A percentile compares a stretch with the other conserved stretches of the same genome.
Evolutionary conservation across 805 yeast species (phyloP).

Genomic region (Yarrowia porcina): DNA sequence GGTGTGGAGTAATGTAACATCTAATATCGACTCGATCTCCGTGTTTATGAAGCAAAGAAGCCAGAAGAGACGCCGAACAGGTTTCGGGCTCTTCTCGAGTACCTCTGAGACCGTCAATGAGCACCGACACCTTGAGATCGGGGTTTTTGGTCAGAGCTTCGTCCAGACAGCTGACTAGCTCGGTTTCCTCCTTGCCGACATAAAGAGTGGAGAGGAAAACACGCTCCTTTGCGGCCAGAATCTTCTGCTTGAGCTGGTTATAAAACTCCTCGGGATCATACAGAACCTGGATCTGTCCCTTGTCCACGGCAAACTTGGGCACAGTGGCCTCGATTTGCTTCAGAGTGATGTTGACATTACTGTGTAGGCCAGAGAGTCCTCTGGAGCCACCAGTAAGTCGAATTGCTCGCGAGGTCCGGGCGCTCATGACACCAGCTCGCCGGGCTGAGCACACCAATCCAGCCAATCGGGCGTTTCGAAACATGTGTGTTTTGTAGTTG

Average conservation of each 20-base stretch:
- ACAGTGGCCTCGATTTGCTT: slow-evolving; percentile 58
- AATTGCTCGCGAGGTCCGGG: background rate
- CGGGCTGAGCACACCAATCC: slow-evolving; percentile 4
- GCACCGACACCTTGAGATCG: slow-evolving; percentile 61
- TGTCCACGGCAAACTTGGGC: slow-evolving; percentile 61
- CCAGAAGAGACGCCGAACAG: slow-evolving; percentile 73
- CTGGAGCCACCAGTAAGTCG: slow-evolving; percentile 3
- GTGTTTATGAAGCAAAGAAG: slow-evolving; percentile 59
- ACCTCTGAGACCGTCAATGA: slow-evolving; percentile 86
- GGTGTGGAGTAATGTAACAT: slow-evolving; percentile 86
- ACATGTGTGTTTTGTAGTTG: background rate
- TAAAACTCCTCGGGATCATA: slow-evolving; percentile 73
- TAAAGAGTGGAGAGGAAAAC: slow-evolving; percentile 83
- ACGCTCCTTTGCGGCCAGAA: slow-evolving; percentile 56
- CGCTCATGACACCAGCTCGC: background rate
- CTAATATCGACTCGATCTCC: slow-evolving; percentile 68
- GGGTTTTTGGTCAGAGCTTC: slow-evolving; percentile 59
- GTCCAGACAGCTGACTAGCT: slow-evolving; percentile 61
- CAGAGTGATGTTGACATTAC: slow-evolving; percentile 31
- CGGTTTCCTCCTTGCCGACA: slow-evolving; percentile 78
- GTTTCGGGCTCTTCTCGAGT: slow-evolving; percentile 84
- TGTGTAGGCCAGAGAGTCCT: slow-evolving; percentile 27
- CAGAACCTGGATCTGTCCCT: slow-evolving; percentile 59
- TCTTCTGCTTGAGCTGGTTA: slow-evolving; percentile 54
- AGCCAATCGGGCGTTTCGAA: slow-evolving; percentile 14